Conservation (phyloP, 768 basidiomycete genomes). For the Pleurotus pulmonarius region DNA sequence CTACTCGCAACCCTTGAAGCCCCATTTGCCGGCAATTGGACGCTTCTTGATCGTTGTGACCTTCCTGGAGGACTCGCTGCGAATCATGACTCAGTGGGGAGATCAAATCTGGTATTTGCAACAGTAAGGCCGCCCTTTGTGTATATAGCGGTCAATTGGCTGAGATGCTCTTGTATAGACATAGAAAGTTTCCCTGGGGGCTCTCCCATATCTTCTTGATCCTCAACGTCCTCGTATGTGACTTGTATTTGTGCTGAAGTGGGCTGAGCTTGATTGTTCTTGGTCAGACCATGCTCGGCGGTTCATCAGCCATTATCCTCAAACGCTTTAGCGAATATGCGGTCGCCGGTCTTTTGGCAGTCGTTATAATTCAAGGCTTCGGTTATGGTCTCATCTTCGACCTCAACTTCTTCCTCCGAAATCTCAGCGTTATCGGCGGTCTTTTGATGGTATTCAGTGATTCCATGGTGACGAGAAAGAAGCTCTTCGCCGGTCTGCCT, state of each 20-base stretch:
- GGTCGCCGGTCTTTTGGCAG: conserved; percentile 83
- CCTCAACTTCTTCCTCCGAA: conserved; percentile 99
- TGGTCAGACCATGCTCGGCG: conserved; percentile 79
- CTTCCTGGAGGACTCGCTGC: conserved; percentile 93
- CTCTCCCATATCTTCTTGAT: conserved; percentile 91
- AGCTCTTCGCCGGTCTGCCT: conserved; percentile 88
- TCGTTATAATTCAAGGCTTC: conserved; percentile 94
- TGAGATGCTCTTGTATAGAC: conserved; percentile 43
- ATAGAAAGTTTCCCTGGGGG: conserved; percentile 94
- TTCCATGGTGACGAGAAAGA: conserved; percentile 84
- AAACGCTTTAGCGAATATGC: conserved; percentile 88
- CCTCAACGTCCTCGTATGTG: conserved; percentile 84
- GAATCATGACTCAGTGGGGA: conserved; percentile 91
- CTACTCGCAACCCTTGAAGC: conserved; percentile 89
- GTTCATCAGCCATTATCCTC: conserved; percentile 80
- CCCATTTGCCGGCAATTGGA: conserved; percentile 91
- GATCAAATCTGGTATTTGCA: conserved; percentile 99
- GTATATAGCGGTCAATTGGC: conserved; percentile 7
- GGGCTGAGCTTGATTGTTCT: background rate
- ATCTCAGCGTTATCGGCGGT: conserved; percentile 95
- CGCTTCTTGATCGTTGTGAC: conserved; percentile 97
- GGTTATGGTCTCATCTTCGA: conserved; percentile 99
- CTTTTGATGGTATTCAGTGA: conserved; percentile 99
- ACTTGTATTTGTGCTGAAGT: background rate
- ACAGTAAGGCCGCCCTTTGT: conserved; percentile 52